Evolutionary conservation across 305 asterid genomes (phyloP).

Genomic region (Galium porrigens): DNA sequence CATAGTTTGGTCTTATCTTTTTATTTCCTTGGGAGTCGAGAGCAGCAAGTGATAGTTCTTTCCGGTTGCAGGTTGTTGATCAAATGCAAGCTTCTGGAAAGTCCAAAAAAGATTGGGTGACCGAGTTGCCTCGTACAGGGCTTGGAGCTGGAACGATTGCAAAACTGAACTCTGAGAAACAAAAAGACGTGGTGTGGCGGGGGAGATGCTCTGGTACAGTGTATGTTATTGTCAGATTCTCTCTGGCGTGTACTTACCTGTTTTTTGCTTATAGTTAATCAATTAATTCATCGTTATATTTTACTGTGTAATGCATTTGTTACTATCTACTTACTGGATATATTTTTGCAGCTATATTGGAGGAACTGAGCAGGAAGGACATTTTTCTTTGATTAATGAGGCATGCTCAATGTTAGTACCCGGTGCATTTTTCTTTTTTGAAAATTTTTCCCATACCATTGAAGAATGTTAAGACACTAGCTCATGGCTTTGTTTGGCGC

Average conservation of each 20-base stretch:
- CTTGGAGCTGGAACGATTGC: slow-evolving; percentile 53
- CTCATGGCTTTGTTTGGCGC: background rate
- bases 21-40: background rate
- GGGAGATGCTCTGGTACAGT: slow-evolving; percentile 99
- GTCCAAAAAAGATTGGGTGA: slow-evolving; percentile 69
- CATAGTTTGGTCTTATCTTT: background rate
- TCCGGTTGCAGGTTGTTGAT: slow-evolving; percentile 52
- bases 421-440: slow-evolving; percentile 6
- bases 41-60: slow-evolving; percentile 12
- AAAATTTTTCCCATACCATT: background rate
- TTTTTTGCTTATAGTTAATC: background rate
- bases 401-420: slow-evolving; percentile 92
- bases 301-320: slow-evolving; percentile 2
- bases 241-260: slow-evolving; percentile 8
- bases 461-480: background rate
- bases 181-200: slow-evolving; percentile 76
- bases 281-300: background rate
- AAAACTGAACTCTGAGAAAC: slow-evolving; percentile 66
- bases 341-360: slow-evolving; percentile 58
- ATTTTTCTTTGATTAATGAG: slow-evolving; percentile 84
- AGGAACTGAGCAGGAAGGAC: slow-evolving; percentile 84
- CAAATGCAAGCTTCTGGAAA: slow-evolving; percentile 78
- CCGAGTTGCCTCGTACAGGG: slow-evolving; percentile 59
- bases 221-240: slow-evolving; percentile 39
- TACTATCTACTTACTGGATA: slow-evolving; percentile 9